Conservation (phyloP, 345 rosid genomes). For the Crucihimalaya himalaica region DNA sequence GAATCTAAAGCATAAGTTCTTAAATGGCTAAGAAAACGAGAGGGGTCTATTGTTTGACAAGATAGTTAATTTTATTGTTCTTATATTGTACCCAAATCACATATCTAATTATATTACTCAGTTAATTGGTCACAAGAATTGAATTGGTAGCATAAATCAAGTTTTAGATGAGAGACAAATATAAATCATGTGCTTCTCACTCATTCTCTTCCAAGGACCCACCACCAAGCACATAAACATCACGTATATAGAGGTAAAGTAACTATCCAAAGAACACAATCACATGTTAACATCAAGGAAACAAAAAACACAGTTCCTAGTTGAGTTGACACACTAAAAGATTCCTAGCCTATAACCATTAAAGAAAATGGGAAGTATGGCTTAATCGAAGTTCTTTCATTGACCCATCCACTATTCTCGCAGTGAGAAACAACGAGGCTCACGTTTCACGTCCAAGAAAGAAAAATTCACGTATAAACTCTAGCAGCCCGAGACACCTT, state of each 20-base stretch:
- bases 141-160: constrained; percentile 28
- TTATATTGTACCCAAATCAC: constrained; percentile 3
- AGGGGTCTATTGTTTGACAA: neutral
- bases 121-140: constrained; percentile 13
- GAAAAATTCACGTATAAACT: too few relatives aligned
- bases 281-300: constrained; percentile 23
- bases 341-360: neutral
- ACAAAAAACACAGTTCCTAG: neutral
- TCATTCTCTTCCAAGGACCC: constrained; percentile 32
- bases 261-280: neutral
- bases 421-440: neutral
- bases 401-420: neutral
- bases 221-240: constrained; percentile 29
- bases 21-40: neutral
- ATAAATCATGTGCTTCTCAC: neutral
- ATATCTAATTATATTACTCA: neutral
- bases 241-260: neutral
- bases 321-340: neutral
- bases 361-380: neutral
- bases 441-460: neutral
- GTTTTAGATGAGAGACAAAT: constrained; percentile 14
- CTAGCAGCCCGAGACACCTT: neutral
- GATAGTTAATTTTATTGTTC: neutral
- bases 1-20: neutral
- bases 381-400: neutral